Evolutionary conservation across 495 filamentous ascomycete genomes (phyloP), one percentile per base, ranked within the genome.

Genomic region (Podospora bellae-mahoneyi): DNA sequence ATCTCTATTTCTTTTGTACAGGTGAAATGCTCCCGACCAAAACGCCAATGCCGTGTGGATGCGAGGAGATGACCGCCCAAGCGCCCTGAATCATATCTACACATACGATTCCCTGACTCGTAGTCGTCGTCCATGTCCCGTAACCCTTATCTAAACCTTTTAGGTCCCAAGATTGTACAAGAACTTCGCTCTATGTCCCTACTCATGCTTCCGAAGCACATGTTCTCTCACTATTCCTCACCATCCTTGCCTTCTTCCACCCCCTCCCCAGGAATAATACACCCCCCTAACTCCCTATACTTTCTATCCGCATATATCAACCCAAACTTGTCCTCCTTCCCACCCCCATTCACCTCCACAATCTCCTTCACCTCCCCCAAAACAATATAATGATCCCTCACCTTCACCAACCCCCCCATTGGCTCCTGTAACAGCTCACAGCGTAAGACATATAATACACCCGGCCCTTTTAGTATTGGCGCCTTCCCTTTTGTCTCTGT

Each of bases 351-450:
- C 16, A 74, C 78, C 28, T 78, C 75, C 10, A 80, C 44, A 54
- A 84, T 78, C 54, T 81, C 78, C 48, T 73, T 3, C 27, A 87
- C 85, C 67, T 84, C 80, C n/a, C 84, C 86, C 34, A 88, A 70
- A 32, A 86, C 81, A 64, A 89, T 81, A 26, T 82, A 79, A 74
- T 88, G 85, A 67, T 88, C 84, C 5, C 78, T 74, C 6, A 88
- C 82, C 30, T 58, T 64, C 9, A 88, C 67, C 48, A 82, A 57
- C 53, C 76, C 84, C 69, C 58, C 71, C 26, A 19, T 28, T 5
- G 73, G 71, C 71, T 74, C 74, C 20, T 74, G 73, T 6, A 78
- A 54, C 30, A 80, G 69, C 65, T 72, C 65, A 66, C 84, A 86
- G 61, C 76, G 71, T 34, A 85, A 55, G 6, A 80, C 77, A 66